These are phyloP conservation scores for Singerocomus inundabilis DNA, from an alignment of 1,284 basidiomycete genomes.

Conservation along the genomic window DNA sequence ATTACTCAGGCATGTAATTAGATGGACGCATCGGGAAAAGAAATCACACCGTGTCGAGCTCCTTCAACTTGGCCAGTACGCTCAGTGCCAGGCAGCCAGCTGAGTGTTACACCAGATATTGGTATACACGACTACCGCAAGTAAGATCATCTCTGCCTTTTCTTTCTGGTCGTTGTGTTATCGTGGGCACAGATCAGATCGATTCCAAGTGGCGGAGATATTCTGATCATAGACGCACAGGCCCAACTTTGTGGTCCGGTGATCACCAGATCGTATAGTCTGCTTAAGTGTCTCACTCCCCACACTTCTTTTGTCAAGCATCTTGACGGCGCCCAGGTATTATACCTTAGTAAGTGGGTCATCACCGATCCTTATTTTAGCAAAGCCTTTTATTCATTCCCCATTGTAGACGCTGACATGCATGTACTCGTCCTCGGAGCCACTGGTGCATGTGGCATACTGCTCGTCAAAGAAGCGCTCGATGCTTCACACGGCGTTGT, in stretches of 20 bases:
- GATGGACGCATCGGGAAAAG: neutral
- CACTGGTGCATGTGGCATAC: conserved; percentile 57
- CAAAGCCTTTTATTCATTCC: neutral
- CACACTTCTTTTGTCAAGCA: neutral
- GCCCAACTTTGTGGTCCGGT: neutral
- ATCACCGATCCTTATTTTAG: neutral
- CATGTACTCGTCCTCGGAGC: conserved; percentile 50
- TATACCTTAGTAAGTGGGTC: conserved; percentile 2
- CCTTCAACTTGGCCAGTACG: too few relatives aligned
- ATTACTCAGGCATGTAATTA: neutral
- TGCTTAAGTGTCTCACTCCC: neutral
- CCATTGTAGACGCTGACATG: conserved; percentile 25
- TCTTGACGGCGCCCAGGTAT: neutral
- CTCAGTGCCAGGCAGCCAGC: too few relatives aligned
- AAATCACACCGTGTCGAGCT: neutral
- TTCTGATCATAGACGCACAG: conserved; percentile 2
- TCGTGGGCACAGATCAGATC: neutral
- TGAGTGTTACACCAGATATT: neutral
- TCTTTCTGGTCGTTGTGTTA: neutral
- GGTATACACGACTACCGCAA: neutral
- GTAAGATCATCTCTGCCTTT: neutral
- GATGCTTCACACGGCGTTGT: conserved; percentile 46
- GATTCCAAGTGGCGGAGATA: neutral
- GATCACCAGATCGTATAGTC: too few relatives aligned
- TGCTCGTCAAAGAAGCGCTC: conserved; percentile 54